These are phyloP conservation scores for Pestalotiopsis sp. DNA, from an alignment of 2,329 filamentous ascomycete genomes.

Conservation along the genomic window DNA sequence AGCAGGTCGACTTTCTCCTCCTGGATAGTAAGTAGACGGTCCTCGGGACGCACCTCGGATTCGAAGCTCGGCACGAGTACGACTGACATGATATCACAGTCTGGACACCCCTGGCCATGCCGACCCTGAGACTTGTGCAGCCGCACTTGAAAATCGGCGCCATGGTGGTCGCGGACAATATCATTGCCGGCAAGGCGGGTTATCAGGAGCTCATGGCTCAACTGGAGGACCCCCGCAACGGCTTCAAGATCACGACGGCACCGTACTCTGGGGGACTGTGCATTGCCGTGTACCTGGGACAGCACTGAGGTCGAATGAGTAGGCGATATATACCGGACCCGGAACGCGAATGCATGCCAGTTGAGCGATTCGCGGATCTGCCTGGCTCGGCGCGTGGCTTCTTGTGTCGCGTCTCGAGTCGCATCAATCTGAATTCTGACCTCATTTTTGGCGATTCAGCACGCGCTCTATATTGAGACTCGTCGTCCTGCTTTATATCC, in stretches of 20 bases:
- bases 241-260: slow-evolving; percentile 52
- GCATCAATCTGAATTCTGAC: too few species aligned
- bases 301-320: background rate
- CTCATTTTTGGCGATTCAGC: too few species aligned
- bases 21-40: slow-evolving; percentile 59
- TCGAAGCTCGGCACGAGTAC: too few species aligned
- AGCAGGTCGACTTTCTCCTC: slow-evolving; percentile 56
- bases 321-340: too few species aligned
- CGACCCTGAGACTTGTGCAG: slow-evolving; percentile 50
- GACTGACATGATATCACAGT: slow-evolving; percentile 39
- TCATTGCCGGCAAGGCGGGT: slow-evolving; percentile 35
- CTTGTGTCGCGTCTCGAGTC: too few species aligned
- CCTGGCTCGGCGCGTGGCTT: too few species aligned
- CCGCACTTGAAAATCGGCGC: slow-evolving; percentile 49
- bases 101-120: slow-evolving; percentile 58
- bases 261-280: slow-evolving; percentile 50
- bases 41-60: background rate
- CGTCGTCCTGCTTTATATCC: too few species aligned
- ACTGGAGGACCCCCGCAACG: slow-evolving; percentile 46
- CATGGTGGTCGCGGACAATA: slow-evolving; percentile 54
- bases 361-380: too few species aligned
- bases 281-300: background rate
- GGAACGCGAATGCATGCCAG: too few species aligned
- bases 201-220: slow-evolving; percentile 53
- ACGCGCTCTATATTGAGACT: too few species aligned